Base-by-base conservation (phyloP, 2,329 filamentous ascomycete species). In the Cladosporium sp. region DNA sequence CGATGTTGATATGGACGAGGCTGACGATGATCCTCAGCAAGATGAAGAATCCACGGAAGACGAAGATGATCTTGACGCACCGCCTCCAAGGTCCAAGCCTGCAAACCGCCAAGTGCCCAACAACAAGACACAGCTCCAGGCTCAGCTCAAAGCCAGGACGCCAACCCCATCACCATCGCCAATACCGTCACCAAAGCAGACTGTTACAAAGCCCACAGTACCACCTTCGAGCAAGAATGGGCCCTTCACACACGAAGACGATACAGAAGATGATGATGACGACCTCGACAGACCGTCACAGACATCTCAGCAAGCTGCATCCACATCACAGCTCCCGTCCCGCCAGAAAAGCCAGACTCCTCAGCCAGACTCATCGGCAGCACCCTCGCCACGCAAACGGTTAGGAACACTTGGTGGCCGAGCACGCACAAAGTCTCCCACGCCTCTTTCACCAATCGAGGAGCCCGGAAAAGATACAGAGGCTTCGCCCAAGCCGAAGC, bases 1-100 rank as follows among this genome's bases (percentile, higher is more conserved):
- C 19, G 22, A 56, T 36, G 34, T 39, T 8, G 30, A 56, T 5
- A 28, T 49, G 14, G 20, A n/a, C 15, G 36, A 25, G n/a, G 1
- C 19, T 6, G 36, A 12, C 19, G 30, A 51, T 12, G n/a, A 8
- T 12, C 30, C 19, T 14, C 12, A n/a, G 4, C 19, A 7, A 12
- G 15, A 67, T 12, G 68, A 73, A n/a, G 71, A 72, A 17, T 73
- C 72, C 5, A 69, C 73, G 49, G 74, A 76, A 22, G 73, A 75
- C 4, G 74, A 78, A 22, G 66, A 69, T 38, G 69, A 71, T 52
- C 67, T 77, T 11, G 75, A 76, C 63, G 70, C 65, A 6, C 69
- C 69, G 20, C 55, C 60, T 5, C 28, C 5, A 19, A 47, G 43
- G 28, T 11, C 56, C 11, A 50, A 52, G n/a, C 19, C 52, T 12